These are phyloP conservation scores for Pezicula neosporulosa DNA, from an alignment of 2,329 filamentous ascomycete species.

Conservation along the genomic window DNA sequence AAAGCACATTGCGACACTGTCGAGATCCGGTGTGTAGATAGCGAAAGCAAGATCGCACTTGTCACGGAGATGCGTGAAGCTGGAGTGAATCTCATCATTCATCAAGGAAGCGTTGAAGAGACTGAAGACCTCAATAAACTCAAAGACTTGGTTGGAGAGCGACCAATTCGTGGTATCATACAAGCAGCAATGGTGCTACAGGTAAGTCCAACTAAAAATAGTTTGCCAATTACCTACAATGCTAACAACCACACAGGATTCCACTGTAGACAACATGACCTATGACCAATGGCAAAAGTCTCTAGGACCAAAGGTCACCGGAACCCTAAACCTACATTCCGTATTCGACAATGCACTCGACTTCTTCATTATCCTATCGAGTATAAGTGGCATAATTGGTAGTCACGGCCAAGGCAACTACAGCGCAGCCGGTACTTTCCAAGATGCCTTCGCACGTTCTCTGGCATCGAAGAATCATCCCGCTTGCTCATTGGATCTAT, in stretches of 20 bases:
- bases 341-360: slow-evolving; percentile 22
- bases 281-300: background rate
- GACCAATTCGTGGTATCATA: slow-evolving; percentile 37
- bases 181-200: slow-evolving; percentile 44
- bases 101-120: background rate
- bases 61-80: background rate
- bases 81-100: background rate
- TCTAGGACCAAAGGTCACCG: background rate
- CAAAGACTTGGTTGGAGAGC: background rate
- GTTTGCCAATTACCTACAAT: background rate
- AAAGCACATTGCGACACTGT: background rate
- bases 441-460: slow-evolving; percentile 20
- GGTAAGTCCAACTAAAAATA: slow-evolving; percentile 6
- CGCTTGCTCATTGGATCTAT: slow-evolving; percentile 17
- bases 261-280: background rate
- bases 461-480: slow-evolving; percentile 11
- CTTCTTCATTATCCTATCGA: slow-evolving; percentile 32
- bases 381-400: slow-evolving; percentile 29
- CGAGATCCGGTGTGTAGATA: background rate
- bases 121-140: background rate
- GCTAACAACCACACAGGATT: background rate
- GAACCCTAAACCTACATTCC: slow-evolving; percentile 2
- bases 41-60: background rate
- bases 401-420: slow-evolving; percentile 29
- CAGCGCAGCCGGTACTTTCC: slow-evolving; percentile 27